phyloP scores from a whole-genome alignment of 2,329 filamentous ascomycete species.

The Calonectria pseudoturangicola region DNA sequence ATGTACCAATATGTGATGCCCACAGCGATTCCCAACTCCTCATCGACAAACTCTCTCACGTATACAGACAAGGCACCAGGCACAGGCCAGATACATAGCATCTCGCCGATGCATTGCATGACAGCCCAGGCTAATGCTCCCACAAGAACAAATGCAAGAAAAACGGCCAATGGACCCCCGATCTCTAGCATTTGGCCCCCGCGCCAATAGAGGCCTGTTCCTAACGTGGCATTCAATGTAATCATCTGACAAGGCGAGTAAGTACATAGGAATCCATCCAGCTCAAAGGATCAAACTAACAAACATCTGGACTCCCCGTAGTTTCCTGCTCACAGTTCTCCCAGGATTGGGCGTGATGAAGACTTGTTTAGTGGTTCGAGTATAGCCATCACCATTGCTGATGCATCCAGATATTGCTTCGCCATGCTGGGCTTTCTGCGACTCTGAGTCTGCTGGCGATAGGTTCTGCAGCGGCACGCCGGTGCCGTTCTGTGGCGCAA shows the following conservation, averaged over 20 bases:
- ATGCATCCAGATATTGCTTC: not conserved
- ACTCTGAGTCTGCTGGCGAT: not conserved
- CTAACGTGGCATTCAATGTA: slow-evolving; percentile 20
- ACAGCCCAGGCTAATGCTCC: slow-evolving; percentile 22
- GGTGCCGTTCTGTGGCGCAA: not conserved
- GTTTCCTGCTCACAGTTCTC: slow-evolving; percentile 11
- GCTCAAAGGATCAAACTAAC: not conserved
- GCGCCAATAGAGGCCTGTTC: slow-evolving; percentile 26
- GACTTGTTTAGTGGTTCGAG: not conserved
- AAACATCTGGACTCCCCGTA: slow-evolving; percentile 19
- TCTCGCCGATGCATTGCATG: slow-evolving; percentile 27
- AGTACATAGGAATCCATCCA: not conserved
- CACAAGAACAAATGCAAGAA: slow-evolving; percentile 10
- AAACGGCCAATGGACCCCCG: slow-evolving; percentile 9
- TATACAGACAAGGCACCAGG: slow-evolving; percentile 22
- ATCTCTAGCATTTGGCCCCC: slow-evolving; percentile 22
- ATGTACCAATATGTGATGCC: slow-evolving; percentile 22
- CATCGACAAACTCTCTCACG: slow-evolving; percentile 19
- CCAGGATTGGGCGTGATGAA: not conserved
- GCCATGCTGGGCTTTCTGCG: not conserved
- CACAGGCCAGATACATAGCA: slow-evolving; percentile 27
- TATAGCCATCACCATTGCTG: not conserved
- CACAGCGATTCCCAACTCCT: slow-evolving; percentile 24
- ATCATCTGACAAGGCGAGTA: slow-evolving; percentile 23
- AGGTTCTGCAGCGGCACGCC: not conserved